phyloP scores from a whole-genome alignment of 352 stramenopile species.

The Globisporangium barbulae region DNA sequence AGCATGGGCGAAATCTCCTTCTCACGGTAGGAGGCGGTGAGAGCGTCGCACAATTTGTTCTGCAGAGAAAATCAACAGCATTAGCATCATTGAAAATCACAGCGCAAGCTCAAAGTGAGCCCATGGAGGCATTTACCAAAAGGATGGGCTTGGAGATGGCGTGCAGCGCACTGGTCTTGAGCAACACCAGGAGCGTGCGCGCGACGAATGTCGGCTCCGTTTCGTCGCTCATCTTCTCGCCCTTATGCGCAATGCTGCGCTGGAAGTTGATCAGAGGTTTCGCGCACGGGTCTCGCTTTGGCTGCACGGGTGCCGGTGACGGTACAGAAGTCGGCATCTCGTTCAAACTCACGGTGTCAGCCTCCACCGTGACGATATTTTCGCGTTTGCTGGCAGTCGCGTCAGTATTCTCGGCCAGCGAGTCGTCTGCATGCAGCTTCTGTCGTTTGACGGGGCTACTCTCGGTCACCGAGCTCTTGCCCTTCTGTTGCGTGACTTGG shows the following conservation, averaged over 20 bases:
- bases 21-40: neutral
- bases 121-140: neutral
- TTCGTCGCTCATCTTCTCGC: conserved; percentile 23
- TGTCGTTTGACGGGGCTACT: neutral
- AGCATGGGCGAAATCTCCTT: conserved; percentile 1
- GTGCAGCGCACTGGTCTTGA: conserved; percentile 12
- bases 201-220: conserved; percentile 25
- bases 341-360: neutral
- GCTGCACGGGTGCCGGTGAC: neutral
- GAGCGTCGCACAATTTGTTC: neutral
- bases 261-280: conserved; percentile 24
- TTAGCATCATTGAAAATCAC: neutral
- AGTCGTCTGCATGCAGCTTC: neutral
- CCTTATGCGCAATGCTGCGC: conserved; percentile 18
- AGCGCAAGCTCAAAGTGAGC: neutral
- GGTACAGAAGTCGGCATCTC: neutral
- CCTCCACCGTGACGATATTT: neutral
- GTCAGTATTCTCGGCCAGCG: neutral
- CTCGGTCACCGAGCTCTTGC: neutral
- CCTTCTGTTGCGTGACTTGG: neutral
- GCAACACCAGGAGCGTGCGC: conserved; percentile 28
- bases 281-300: neutral
- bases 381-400: neutral
- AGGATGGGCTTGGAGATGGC: conserved; percentile 1
- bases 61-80: neutral